Base-by-base conservation (phyloP, 371 early-diverging fungal species). In the Modicella reniformis region DNA sequence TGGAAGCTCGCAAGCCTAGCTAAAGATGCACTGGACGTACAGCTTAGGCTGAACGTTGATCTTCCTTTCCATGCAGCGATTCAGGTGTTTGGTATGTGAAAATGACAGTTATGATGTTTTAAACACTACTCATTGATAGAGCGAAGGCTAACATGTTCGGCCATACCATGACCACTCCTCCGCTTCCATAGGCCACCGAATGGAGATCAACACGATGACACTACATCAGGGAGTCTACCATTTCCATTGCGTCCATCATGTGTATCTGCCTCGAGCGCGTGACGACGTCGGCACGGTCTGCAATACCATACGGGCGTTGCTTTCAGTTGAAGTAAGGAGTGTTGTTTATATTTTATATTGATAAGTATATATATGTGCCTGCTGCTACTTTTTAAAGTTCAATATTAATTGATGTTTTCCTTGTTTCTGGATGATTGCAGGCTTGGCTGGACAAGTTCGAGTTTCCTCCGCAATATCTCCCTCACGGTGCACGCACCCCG, bases 181-280 rank as follows among this genome's bases (percentile, higher is more conserved):
- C n/a, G n/a, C n/a, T n/a, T n/a, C 21, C 48, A 51, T 51, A 51
- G 52, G 52, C 8, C 52, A 51, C 52, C 23, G 29, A 21, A 23
- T 55, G 33, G 55, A 55, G 55, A 55, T 55, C 15, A 19, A 21
- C 21, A 33, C 55, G 19, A 55, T 55, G 30, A 55, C 33, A 33
- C 55, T 55, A 9, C 7, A 19, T 30, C 30, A 55, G n/a, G 55
- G 55, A 3, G 34, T 55, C n/a, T 55, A 55, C 25, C 55, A 55
- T 34, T 33, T 55, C 55, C 30, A 55, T 25, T n/a, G 55, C 34
- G 17, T 33, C 34, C 34, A 55, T 55, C 33, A 55, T n/a, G 55
- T 55, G 55, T 55, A 55, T 21, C 33, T 55, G 33, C 55, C 55
- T 30, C 33, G 55, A 7, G 55, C 55, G 12, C 55, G 55, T 17